A percentile compares a stretch with the other conserved stretches of the same genome.
phyloP scores from a whole-genome alignment of 805 yeast species.

The Citeromyces matritensis region DNA sequence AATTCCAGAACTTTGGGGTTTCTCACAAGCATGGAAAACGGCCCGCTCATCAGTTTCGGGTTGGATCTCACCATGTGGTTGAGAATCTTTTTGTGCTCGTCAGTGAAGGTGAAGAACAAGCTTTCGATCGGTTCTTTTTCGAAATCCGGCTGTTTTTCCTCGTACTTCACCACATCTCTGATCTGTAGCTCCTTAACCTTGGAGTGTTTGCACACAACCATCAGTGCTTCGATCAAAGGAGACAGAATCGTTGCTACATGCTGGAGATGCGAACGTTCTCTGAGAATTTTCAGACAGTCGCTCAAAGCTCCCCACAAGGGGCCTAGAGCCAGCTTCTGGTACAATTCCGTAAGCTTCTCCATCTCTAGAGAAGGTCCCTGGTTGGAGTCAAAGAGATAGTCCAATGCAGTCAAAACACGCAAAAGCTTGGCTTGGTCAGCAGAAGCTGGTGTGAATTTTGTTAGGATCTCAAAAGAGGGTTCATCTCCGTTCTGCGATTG shows the following conservation, averaged over 20 bases:
- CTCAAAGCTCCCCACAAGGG: slow-evolving; percentile 77
- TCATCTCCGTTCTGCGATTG: slow-evolving; percentile 21
- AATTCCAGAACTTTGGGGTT: slow-evolving; percentile 86
- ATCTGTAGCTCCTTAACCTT: slow-evolving; percentile 41
- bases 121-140: slow-evolving; percentile 63
- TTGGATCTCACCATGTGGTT: slow-evolving; percentile 86
- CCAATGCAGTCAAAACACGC: slow-evolving; percentile 76
- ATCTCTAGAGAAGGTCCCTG: slow-evolving; percentile 14
- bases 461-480: slow-evolving; percentile 36
- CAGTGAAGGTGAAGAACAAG: slow-evolving; percentile 75
- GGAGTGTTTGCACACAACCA: slow-evolving; percentile 93
- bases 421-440: slow-evolving; percentile 85
- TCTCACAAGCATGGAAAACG: slow-evolving; percentile 76
- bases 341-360: slow-evolving; percentile 41
- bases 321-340: slow-evolving; percentile 56
- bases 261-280: slow-evolving; percentile 36
- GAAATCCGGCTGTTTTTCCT: slow-evolving; percentile 50
- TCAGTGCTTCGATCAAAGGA: slow-evolving; percentile 80
- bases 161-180: slow-evolving; percentile 43
- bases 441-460: slow-evolving; percentile 60
- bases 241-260: slow-evolving; percentile 67
- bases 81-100: slow-evolving; percentile 72
- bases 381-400: slow-evolving; percentile 38
- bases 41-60: slow-evolving; percentile 91
- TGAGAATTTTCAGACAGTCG: slow-evolving; percentile 50